Conservation (phyloP, 2,329 filamentous ascomycete genomes). For the Cercospora sp. region DNA sequence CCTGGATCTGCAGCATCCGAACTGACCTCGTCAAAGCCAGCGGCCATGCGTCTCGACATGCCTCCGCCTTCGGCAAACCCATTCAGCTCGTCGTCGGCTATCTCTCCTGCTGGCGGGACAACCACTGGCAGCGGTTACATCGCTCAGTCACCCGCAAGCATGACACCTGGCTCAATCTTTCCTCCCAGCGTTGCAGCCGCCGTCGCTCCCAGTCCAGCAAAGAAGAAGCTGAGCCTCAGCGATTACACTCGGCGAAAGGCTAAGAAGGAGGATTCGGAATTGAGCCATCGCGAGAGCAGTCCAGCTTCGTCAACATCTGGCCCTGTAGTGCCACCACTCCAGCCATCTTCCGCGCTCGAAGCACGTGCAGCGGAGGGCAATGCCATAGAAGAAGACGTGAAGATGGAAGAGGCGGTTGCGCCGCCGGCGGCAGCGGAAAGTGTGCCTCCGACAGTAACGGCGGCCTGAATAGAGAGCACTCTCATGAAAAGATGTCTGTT, state of each 20-base stretch:
- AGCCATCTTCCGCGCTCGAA: constrained; percentile 30
- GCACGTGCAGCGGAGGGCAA: constrained; percentile 29
- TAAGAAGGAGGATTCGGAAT: constrained; percentile 32
- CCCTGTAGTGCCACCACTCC: constrained; percentile 29
- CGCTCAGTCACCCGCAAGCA: constrained; percentile 31
- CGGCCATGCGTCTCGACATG: constrained; percentile 37
- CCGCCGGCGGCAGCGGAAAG: constrained; percentile 11
- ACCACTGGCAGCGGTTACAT: constrained; percentile 19
- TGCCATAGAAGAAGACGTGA: constrained; percentile 33
- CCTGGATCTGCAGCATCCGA: constrained; percentile 13
- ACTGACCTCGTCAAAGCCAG: constrained; percentile 21
- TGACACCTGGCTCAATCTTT: constrained; percentile 32
- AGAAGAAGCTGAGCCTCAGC: constrained; percentile 54
- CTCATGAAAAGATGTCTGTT: constrained; percentile 11
- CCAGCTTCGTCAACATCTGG: constrained; percentile 34
- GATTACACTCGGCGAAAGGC: constrained; percentile 51
- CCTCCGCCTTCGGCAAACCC: constrained; percentile 35
- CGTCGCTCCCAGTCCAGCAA: constrained; percentile 44
- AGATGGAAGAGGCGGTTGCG: constrained; percentile 31
- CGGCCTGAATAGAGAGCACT: constrained; percentile 13
- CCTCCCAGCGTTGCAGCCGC: constrained; percentile 44
- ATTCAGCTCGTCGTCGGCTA: constrained; percentile 13
- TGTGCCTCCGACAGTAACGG: constrained; percentile 15
- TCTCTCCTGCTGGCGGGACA: constrained; percentile 18
- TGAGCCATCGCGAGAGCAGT: constrained; percentile 34